These are phyloP conservation scores for Xanthoconium purpureum DNA, from an alignment of 768 basidiomycete species.

Conservation along the genomic window DNA sequence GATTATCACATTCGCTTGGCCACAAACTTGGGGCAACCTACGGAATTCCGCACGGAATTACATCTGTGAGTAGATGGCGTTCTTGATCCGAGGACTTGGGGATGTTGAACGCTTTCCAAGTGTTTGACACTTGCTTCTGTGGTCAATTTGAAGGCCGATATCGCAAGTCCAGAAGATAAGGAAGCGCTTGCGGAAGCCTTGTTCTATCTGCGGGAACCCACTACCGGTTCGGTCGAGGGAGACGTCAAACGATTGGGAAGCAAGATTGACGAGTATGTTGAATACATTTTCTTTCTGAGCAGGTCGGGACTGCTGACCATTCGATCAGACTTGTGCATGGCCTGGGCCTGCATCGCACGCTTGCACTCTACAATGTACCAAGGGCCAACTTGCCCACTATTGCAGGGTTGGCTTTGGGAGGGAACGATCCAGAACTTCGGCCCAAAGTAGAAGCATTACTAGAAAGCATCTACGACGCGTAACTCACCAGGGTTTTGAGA, in stretches of 20 bases:
- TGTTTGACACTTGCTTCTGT: conserved; percentile 71
- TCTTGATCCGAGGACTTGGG: conserved; percentile 6
- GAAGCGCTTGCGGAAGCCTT: conserved; percentile 53
- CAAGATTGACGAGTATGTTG: conserved; percentile 52
- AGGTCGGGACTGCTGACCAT: conserved; percentile 4
- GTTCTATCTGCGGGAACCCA: conserved; percentile 55
- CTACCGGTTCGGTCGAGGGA: conserved; percentile 63
- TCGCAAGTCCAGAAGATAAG: conserved; percentile 61
- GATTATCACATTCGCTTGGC: conserved; percentile 73
- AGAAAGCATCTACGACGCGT: conserved; percentile 40
- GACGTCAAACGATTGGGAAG: conserved; percentile 54
- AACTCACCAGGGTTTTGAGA: background rate
- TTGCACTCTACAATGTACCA: conserved; percentile 65
- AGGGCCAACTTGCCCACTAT: conserved; percentile 50
- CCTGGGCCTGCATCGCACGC: conserved; percentile 56
- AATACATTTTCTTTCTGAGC: background rate
- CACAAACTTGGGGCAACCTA: conserved; percentile 73
- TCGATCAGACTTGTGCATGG: conserved; percentile 51
- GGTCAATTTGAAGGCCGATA: conserved; percentile 55
- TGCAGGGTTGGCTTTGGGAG: conserved; percentile 33
- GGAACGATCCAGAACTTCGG: conserved; percentile 35
- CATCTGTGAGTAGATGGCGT: conserved; percentile 51
- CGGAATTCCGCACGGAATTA: conserved; percentile 77
- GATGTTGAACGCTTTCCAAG: conserved; percentile 32
- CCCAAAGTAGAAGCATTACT: conserved; percentile 48